These are phyloP conservation scores for Umbelopsis sp. DNA, from an alignment of 192 early-diverging fungal genomes.

Conservation along the genomic window DNA sequence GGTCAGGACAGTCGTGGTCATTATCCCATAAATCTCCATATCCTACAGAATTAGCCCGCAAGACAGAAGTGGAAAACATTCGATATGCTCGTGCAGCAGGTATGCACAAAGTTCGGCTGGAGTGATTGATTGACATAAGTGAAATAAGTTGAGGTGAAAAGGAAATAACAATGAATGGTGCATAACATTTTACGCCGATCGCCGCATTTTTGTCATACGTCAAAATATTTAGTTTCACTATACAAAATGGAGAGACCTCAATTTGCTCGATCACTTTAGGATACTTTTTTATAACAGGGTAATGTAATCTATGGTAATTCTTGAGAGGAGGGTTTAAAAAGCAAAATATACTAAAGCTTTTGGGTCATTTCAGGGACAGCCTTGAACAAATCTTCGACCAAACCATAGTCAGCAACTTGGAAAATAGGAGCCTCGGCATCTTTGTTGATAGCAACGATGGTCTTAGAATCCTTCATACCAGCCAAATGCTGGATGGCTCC, in stretches of 20 bases:
- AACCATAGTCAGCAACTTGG: slow-evolving; percentile 95
- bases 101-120: background rate
- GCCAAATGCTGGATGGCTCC: slow-evolving; percentile 98
- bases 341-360: slow-evolving; percentile 60
- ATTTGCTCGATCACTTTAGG: too few species aligned
- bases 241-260: too few species aligned
- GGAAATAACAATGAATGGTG: background rate
- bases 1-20: slow-evolving; percentile 6
- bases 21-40: slow-evolving; percentile 10
- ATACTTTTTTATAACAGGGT: too few species aligned
- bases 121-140: background rate
- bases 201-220: background rate
- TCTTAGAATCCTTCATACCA: slow-evolving; percentile 99
- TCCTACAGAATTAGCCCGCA: background rate
- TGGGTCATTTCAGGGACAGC: slow-evolving; percentile 91
- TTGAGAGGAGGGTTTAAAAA: background rate
- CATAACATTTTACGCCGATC: background rate
- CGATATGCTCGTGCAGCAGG: background rate
- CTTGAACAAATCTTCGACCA: slow-evolving; percentile 94
- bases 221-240: background rate
- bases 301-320: background rate
- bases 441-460: slow-evolving; percentile 98
- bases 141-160: background rate
- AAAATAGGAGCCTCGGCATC: slow-evolving; percentile 98
- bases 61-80: background rate